These are phyloP conservation scores for Podospora pseudoanserina DNA, from an alignment of 495 filamentous ascomycete species.

Conservation along the genomic window DNA sequence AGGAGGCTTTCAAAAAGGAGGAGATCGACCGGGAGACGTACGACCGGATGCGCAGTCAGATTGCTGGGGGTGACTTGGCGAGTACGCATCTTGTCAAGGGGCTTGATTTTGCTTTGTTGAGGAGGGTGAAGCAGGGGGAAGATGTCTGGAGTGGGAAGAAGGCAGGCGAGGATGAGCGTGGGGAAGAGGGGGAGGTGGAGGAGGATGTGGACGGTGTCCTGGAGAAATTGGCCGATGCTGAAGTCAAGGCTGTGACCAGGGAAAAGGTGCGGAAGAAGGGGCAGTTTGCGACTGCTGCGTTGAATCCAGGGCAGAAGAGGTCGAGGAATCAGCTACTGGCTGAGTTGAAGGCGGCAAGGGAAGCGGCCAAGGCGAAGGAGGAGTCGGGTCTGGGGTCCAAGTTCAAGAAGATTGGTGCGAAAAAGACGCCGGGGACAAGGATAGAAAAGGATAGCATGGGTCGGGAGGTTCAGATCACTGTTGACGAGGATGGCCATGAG, in stretches of 20 bases:
- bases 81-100: constrained; percentile 90
- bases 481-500: constrained; percentile 81
- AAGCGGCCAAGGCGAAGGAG: constrained; percentile 53
- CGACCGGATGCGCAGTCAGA: constrained; percentile 65
- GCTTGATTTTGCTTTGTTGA: constrained; percentile 77
- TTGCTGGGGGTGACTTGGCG: constrained; percentile 75
- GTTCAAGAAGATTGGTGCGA: constrained; percentile 76
- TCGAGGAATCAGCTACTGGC: constrained; percentile 80
- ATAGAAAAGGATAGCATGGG: constrained; percentile 74
- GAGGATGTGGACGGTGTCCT: constrained; percentile 72
- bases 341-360: constrained; percentile 72
- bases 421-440: constrained; percentile 58
- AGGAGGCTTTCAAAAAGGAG: constrained; percentile 75
- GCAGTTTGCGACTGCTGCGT: constrained; percentile 61
- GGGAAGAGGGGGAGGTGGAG: constrained; percentile 27
- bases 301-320: constrained; percentile 61
- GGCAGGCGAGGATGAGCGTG: constrained; percentile 24
- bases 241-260: constrained; percentile 52
- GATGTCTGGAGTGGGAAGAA: constrained; percentile 53
- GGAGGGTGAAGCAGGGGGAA: constrained; percentile 68
- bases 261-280: constrained; percentile 69
- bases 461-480: constrained; percentile 77
- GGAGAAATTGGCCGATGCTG: constrained; percentile 66
- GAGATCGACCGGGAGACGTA: constrained; percentile 76
- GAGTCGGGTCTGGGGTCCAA: constrained; percentile 63